Evolutionary conservation across 257 asterid species (phyloP).

Genomic region (Capsicum rhomboideum): DNA sequence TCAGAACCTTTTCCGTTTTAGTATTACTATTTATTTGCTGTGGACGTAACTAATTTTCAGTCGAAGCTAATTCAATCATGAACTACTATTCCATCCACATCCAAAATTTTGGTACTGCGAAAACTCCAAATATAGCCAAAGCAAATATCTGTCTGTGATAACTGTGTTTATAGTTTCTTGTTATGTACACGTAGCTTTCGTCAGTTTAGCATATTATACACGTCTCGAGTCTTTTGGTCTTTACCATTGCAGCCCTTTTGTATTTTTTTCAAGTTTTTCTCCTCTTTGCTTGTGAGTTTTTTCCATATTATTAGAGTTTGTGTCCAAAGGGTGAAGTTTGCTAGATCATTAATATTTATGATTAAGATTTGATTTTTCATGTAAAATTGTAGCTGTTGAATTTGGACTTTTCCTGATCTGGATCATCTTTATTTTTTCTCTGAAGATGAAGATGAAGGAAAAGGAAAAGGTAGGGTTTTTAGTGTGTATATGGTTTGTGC

Average conservation of each 20-base stretch:
- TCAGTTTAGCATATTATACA: background rate
- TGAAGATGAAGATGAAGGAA: conserved; percentile 35
- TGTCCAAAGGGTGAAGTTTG: background rate
- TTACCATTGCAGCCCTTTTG: background rate
- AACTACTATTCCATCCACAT: background rate
- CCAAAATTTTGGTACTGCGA: background rate
- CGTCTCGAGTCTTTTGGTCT: background rate
- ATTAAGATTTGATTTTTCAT: background rate
- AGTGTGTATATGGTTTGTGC: conserved; percentile 32
- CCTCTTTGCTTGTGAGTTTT: background rate
- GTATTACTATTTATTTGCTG: no score
- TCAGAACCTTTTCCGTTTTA: no score
- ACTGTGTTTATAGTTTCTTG: background rate
- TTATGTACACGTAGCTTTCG: background rate
- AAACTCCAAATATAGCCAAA: background rate
- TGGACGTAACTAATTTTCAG: background rate
- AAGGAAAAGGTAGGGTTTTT: conserved; percentile 30
- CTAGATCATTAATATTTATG: background rate
- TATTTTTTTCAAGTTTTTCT: background rate
- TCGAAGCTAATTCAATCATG: background rate
- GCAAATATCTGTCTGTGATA: background rate
- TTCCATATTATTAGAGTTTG: background rate
- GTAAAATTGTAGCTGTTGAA: background rate
- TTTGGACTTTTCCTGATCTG: background rate
- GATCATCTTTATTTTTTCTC: background rate